Conservation (phyloP, 1,284 basidiomycete genomes). For the Cerioporus squamosus region DNA sequence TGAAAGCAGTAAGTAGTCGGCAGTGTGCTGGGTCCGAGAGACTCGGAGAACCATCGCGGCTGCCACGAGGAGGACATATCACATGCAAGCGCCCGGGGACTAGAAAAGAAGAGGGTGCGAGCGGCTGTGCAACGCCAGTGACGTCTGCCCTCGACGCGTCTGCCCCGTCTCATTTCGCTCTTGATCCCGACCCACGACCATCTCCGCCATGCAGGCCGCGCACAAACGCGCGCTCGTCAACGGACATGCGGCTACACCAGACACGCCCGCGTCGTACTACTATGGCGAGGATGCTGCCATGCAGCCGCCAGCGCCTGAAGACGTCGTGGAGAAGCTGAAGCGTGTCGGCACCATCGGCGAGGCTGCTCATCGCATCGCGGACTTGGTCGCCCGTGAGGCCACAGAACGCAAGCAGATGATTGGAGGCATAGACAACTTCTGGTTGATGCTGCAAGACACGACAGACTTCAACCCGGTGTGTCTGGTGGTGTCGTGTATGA, state of each 20-base stretch:
- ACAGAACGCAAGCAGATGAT: constrained; percentile 29
- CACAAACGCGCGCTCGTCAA: neutral
- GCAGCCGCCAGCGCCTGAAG: constrained; percentile 16
- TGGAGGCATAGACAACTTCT: constrained; percentile 37
- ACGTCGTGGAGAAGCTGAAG: constrained; percentile 13
- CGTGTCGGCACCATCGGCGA: constrained; percentile 1
- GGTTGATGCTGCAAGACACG: constrained; percentile 31
- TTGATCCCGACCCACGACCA: neutral
- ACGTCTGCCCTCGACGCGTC: neutral
- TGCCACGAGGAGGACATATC: too few species aligned
- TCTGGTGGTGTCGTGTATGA: neutral
- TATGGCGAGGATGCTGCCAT: constrained; percentile 17
- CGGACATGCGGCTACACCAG: constrained; percentile 5
- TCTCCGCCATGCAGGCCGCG: neutral
- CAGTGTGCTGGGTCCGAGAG: too few species aligned
- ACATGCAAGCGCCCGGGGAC: too few species aligned
- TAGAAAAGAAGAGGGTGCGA: too few species aligned
- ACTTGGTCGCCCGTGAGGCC: constrained; percentile 22
- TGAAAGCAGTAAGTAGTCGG: too few species aligned
- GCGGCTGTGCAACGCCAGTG: neutral
- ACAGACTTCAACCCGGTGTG: constrained; percentile 37
- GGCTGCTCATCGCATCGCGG: constrained; percentile 6
- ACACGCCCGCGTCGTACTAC: constrained; percentile 22
- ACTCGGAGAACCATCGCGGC: too few species aligned
- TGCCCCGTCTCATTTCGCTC: neutral